Evolutionary conservation across 768 basidiomycete genomes (phyloP), one percentile per base, ranked within the genome.

Genomic region (Agrocybe pediades): DNA sequence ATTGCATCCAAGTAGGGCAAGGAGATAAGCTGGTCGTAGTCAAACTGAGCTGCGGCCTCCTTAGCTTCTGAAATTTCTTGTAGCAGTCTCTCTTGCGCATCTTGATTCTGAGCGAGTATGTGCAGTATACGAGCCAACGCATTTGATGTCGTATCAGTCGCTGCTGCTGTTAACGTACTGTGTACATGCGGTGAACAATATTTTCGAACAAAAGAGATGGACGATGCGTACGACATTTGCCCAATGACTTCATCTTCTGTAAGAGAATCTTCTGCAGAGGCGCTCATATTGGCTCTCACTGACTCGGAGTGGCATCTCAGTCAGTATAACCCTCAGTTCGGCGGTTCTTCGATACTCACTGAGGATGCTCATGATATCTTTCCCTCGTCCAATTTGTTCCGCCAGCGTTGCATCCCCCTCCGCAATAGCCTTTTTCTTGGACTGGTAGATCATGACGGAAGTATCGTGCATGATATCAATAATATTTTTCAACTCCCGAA

Each of bases 331-430:
- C 26, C 21, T 44, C 5, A 33, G 16, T 5, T 30, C n/a, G n/a
- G n/a, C n/a, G n/a, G n/a, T n/a, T n/a, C n/a, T n/a, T n/a, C 24
- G 1, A 21, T 40, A 59, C 76, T 30, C 58, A 81, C 81, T 62
- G 9, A 81, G 62, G 23, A 78, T 67, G 51, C 74, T 80, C 57
- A 81, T 74, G 19, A 81, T 68, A 57, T 81, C 79, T 49, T 75
- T 77, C 16, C 76, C 76, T 52, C 68, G 63, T 4, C 68, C 71
- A 19, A 75, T 66, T 50, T 74, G 66, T 9, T 55, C 56, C 7
- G 61, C 52, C 2, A 72, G 58, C 1, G 65, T 70, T 20, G 68
- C 66, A 29, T 75, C 72, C 15, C 73, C 71, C 26, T 63, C 62
- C 15, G 56, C 57, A 5, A 78, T 48, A 7, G 71, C 65, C 25